A percentile compares a stretch with the other conserved stretches of the same genome.
Conservation (phyloP, 345 rosid genomes). For the Tarenaya hassleriana region DNA sequence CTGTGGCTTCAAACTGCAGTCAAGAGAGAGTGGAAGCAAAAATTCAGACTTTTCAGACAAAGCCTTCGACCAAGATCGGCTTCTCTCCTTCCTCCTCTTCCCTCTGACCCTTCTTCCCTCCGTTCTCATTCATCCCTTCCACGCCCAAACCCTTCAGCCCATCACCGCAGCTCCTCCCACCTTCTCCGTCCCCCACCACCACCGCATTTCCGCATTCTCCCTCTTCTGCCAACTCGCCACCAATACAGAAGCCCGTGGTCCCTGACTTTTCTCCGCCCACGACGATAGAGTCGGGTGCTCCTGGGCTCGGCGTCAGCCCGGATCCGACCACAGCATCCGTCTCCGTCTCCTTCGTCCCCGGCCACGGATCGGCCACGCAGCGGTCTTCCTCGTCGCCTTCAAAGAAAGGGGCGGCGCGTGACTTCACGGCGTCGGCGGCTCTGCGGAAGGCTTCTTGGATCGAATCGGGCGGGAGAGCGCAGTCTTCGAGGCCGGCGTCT, state of each 20-base stretch:
- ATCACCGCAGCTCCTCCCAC: constrained; percentile 23
- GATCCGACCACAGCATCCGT: constrained; percentile 1
- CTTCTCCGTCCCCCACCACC: constrained; percentile 22
- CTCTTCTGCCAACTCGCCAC: constrained; percentile 12
- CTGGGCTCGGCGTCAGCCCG: neutral
- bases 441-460: constrained; percentile 60
- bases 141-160: constrained; percentile 20
- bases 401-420: constrained; percentile 46
- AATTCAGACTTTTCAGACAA: constrained; percentile 14
- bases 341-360: neutral
- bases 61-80: constrained; percentile 30
- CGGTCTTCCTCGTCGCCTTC: constrained; percentile 28
- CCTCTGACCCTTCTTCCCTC: constrained; percentile 9
- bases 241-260: constrained; percentile 22
- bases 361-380: constrained; percentile 23
- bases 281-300: constrained; percentile 17
- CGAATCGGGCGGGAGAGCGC: constrained; percentile 59
- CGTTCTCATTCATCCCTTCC: constrained; percentile 17
- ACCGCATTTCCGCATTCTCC: constrained; percentile 13
- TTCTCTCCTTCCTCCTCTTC: constrained; percentile 21
- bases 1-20: too few species aligned
- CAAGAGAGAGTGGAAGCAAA: constrained; percentile 2
- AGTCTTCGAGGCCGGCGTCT: constrained; percentile 73
- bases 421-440: constrained; percentile 54
- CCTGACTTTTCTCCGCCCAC: constrained; percentile 2